Conservation (phyloP, 805 yeast genomes). For the Saturnispora ahearnii region DNA sequence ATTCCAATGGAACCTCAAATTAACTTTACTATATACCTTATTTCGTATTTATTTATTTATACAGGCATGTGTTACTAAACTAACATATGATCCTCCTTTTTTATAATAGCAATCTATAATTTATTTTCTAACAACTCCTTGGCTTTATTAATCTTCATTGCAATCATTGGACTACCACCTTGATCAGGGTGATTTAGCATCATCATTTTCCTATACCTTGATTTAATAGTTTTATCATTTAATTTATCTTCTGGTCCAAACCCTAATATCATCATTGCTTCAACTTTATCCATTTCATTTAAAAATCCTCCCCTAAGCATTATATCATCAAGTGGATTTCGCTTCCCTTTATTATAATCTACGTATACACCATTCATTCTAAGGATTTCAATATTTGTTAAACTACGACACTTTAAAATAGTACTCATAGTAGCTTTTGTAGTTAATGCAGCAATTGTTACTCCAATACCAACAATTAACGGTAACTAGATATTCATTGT, state of each 20-base stretch:
- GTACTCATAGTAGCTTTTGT: conserved; percentile 33
- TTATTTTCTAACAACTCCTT: conserved; percentile 65
- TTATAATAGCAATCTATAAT: neutral
- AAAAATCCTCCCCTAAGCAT: conserved; percentile 54
- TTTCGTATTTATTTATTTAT: neutral
- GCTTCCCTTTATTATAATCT: neutral
- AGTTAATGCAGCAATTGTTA: conserved; percentile 42
- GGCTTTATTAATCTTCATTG: conserved; percentile 82
- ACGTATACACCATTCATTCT: conserved; percentile 29
- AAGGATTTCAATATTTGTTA: conserved; percentile 33
- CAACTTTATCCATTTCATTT: conserved; percentile 56
- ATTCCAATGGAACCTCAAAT: neutral
- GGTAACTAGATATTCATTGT: conserved; percentile 32
- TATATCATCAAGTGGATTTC: neutral
- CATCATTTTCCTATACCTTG: conserved; percentile 69
- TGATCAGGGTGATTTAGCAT: conserved; percentile 80
- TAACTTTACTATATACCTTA: neutral
- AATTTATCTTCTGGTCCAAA: conserved; percentile 48
- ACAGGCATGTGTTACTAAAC: neutral
- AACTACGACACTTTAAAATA: conserved; percentile 20
- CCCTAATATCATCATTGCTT: conserved; percentile 57
- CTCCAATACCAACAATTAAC: conserved; percentile 45
- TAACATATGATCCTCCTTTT: neutral
- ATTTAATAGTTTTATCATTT: conserved; percentile 44
- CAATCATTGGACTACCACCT: conserved; percentile 76